These are phyloP conservation scores for Pascua sp. DNA, from an alignment of 1,284 basidiomycete genomes.

Conservation along the genomic window DNA sequence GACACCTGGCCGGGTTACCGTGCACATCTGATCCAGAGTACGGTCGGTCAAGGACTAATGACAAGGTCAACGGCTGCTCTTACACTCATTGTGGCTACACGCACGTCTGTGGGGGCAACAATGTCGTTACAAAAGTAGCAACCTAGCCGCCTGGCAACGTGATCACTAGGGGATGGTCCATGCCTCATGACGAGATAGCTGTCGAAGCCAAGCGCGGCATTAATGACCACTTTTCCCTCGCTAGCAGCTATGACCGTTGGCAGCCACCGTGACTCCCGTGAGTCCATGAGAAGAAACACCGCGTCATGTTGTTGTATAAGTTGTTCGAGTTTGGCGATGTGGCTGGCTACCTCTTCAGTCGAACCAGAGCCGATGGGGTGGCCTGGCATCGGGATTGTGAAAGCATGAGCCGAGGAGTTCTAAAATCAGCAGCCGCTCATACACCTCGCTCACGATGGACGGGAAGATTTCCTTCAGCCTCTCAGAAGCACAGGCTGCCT, in stretches of 20 bases:
- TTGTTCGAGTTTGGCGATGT: slow-evolving; percentile 65
- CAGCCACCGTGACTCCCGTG: slow-evolving; percentile 90
- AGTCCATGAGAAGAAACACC: slow-evolving; percentile 95
- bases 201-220: slow-evolving; percentile 94
- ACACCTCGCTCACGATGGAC: slow-evolving; percentile 64
- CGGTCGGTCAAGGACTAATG: slow-evolving; percentile 82
- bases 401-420: slow-evolving; percentile 70
- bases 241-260: slow-evolving; percentile 82
- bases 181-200: slow-evolving; percentile 97
- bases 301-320: slow-evolving; percentile 83
- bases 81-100: slow-evolving; percentile 27
- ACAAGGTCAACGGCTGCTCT: slow-evolving; percentile 5
- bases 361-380: slow-evolving; percentile 70
- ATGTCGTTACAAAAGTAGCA: slow-evolving; percentile 99
- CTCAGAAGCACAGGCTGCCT: slow-evolving; percentile 88
- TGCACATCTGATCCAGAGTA: slow-evolving; percentile 98
- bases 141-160: slow-evolving; percentile 56
- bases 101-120: slow-evolving; percentile 88
- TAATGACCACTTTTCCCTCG: slow-evolving; percentile 88
- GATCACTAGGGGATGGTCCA: neutral
- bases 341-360: slow-evolving; percentile 54
- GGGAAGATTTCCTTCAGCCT: slow-evolving; percentile 84
- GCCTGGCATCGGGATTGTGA: slow-evolving; percentile 95
- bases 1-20: slow-evolving; percentile 92
- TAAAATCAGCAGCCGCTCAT: slow-evolving; percentile 36